Base-by-base conservation (phyloP, 805 yeast genomes). In the Candida glaebosa region DNA sequence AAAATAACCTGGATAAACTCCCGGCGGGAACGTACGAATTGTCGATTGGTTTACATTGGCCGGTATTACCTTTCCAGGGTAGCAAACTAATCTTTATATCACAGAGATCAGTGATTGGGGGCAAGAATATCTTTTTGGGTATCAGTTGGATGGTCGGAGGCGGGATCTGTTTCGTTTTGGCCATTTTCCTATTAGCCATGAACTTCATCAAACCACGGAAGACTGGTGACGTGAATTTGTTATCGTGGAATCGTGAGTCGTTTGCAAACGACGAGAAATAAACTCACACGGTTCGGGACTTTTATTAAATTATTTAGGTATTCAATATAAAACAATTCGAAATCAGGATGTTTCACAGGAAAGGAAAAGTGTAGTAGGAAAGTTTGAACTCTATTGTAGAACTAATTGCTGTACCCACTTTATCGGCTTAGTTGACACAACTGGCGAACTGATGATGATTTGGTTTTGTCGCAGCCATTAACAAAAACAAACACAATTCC, bases 71-170 rank as follows among this genome's bases (percentile, higher is more conserved):
- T 26, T 86, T 73, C 58, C 65, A 80, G 5, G 91, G 91, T 41
- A 75, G 76, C 42, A 86, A 86, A 59, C 78, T 74, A 42, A 60
- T 86, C 18, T 85, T 78, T 53, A 49, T 86, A 19, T 76, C 87
- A 3, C 87, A 87, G 32, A 74, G 87, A 46, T 80, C 87, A 2
- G 81, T 76, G 4, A 74, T 82, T 47, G 95, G 95, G 12, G 91
- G 93, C 18, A 82, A 81, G 60, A 86, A 86, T 59, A 58, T 73
- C 31, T 85, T 85, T 54, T 63, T 86, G 49, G 95, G 93, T 24
- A 71, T 79, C 39, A 69, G 79, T 31, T 86, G 90, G 84, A 74
- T 86, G 48, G 86, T 77, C 24, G 84, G 82, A 39, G 95, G 93
- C 17, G 82, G 81, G 22, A 64, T 85, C 10, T 83, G 90, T 57